phyloP scores from a whole-genome alignment of 768 basidiomycete species.

The Clavulina sp. region DNA sequence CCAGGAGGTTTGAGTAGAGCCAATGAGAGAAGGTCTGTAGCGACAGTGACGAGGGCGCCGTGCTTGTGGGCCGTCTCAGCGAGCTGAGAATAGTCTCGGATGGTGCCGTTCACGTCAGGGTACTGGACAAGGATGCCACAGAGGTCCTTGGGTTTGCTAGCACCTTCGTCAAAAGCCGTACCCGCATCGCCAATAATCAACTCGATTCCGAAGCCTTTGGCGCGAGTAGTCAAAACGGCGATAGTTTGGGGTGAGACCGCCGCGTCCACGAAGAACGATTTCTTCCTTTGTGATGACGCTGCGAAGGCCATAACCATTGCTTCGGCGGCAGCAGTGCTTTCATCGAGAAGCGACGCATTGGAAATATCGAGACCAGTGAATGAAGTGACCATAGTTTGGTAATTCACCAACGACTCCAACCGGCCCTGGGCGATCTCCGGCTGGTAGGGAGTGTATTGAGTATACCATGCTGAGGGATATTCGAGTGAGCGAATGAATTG shows the following conservation, averaged over 20 bases:
- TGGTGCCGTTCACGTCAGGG: slow-evolving; percentile 72
- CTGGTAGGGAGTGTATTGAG: slow-evolving; percentile 89
- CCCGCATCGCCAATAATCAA: slow-evolving; percentile 49
- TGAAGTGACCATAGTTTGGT: slow-evolving; percentile 90
- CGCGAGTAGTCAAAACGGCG: slow-evolving; percentile 75
- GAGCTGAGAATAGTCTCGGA: slow-evolving; percentile 54
- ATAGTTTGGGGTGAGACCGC: slow-evolving; percentile 80
- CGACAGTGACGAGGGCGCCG: slow-evolving; percentile 71
- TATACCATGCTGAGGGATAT: slow-evolving; percentile 60
- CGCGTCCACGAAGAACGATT: slow-evolving; percentile 68
- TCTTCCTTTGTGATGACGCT: slow-evolving; percentile 48
- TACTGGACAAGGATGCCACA: slow-evolving; percentile 90
- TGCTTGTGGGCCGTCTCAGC: slow-evolving; percentile 49
- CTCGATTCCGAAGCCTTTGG: slow-evolving; percentile 84
- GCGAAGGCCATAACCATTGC: slow-evolving; percentile 91
- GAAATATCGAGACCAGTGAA: slow-evolving; percentile 90
- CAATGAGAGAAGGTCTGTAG: slow-evolving; percentile 83
- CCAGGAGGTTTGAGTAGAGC: slow-evolving; percentile 89
- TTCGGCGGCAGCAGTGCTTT: slow-evolving; percentile 88
- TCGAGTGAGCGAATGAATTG: too few relatives aligned
- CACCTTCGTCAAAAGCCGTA: slow-evolving; percentile 33
- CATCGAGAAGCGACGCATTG: slow-evolving; percentile 89
- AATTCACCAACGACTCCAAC: slow-evolving; percentile 91
- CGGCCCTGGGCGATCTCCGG: slow-evolving; percentile 99
- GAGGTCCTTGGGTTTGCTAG: slow-evolving; percentile 36